Percentiles rank a stretch among this genome's conserved stretches.
These are phyloP conservation scores for Fusarium nematophilum DNA, from an alignment of 2,329 filamentous ascomycete genomes.

Conservation along the genomic window DNA sequence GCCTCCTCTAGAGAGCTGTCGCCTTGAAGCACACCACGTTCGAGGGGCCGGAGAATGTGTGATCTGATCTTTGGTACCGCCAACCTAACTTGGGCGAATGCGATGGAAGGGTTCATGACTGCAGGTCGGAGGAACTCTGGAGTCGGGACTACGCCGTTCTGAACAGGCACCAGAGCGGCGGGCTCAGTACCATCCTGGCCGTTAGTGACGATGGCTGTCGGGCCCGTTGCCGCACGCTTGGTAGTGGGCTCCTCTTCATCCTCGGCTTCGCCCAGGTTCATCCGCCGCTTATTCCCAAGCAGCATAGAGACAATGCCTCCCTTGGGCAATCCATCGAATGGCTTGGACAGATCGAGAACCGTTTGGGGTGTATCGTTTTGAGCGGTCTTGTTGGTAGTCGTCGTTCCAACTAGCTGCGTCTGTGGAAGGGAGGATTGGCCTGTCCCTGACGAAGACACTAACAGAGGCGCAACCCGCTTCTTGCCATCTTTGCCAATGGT, in stretches of 20 bases:
- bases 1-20: conserved; percentile 70
- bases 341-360: conserved; percentile 89
- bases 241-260: conserved; percentile 72
- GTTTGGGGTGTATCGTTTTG: conserved; percentile 82
- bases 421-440: conserved; percentile 90
- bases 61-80: conserved; percentile 88
- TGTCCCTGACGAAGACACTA: conserved; percentile 89
- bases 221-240: conserved; percentile 71
- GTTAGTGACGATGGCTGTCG: conserved; percentile 80
- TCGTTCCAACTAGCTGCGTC: conserved; percentile 85
- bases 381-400: conserved; percentile 68
- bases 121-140: conserved; percentile 91
- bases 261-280: conserved; percentile 77
- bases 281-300: conserved; percentile 92
- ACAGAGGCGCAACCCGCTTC: conserved; percentile 90
- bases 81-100: conserved; percentile 84
- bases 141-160: conserved; percentile 72
- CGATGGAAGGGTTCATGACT: conserved; percentile 83
- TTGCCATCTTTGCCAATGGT: conserved; percentile 97
- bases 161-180: conserved; percentile 70
- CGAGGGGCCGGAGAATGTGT: conserved; percentile 84
- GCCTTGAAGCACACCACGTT: conserved; percentile 69
- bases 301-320: conserved; percentile 88
- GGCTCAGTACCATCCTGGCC: conserved; percentile 82
- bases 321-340: conserved; percentile 91